Percentiles rank a stretch among this genome's conserved stretches.
Evolutionary conservation across 192 early-diverging fungal genomes (phyloP).

Genomic region (Bifiguratus adelaidae): DNA sequence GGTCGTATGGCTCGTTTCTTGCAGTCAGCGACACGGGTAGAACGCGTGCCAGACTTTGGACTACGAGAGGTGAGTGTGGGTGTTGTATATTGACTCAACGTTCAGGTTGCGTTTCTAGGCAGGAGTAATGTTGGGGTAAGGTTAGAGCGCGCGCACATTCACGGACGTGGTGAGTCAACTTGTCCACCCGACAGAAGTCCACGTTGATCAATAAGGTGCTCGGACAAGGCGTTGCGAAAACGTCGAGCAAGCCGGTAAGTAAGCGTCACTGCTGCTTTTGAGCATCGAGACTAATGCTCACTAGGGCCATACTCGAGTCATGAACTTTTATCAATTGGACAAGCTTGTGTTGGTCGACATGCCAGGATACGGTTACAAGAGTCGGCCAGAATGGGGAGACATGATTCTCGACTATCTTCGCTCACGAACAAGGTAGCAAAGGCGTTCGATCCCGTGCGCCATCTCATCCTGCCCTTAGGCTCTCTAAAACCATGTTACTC

Average conservation of each 20-base stretch:
- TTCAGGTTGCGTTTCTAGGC: conserved; percentile 42
- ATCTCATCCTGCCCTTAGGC: conserved; percentile 6
- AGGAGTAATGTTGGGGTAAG: conserved; percentile 42
- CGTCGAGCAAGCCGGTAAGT: conserved; percentile 39
- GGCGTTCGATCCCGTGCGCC: not conserved
- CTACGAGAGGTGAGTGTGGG: too few species aligned
- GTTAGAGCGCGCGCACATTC: not conserved
- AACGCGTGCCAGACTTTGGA: too few species aligned
- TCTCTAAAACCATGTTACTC: conserved; percentile 31
- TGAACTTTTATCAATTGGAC: conserved; percentile 41
- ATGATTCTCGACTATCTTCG: conserved; percentile 30
- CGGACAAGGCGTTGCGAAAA: conserved; percentile 34
- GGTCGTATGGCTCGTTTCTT: too few species aligned
- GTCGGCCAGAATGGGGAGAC: conserved; percentile 39
- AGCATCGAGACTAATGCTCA: not conserved
- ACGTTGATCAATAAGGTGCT: conserved; percentile 38
- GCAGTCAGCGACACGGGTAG: too few species aligned
- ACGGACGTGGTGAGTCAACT: not conserved
- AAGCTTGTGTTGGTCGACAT: conserved; percentile 36
- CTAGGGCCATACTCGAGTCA: conserved; percentile 37
- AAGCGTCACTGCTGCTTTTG: not conserved
- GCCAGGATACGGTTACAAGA: conserved; percentile 44
- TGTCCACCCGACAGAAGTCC: conserved; percentile 22
- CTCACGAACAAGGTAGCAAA: conserved; percentile 25
- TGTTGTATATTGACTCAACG: too few species aligned